phyloP scores from a whole-genome alignment of 306 rosid genomes.

The Psophocarpus tetragonolobus region DNA sequence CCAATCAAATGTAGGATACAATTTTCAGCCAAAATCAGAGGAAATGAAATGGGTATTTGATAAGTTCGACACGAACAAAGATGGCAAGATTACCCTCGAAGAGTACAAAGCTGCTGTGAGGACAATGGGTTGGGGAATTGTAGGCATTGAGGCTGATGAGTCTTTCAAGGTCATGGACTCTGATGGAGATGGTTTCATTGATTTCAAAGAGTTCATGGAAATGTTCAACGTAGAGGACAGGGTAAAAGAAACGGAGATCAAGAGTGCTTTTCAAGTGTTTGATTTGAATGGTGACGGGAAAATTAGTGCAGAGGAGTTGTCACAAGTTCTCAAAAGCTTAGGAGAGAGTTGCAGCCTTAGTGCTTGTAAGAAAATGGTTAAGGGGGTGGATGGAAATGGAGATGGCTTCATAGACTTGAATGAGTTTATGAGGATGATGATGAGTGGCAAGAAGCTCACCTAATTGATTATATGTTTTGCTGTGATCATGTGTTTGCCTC shows the following conservation, averaged over 20 bases:
- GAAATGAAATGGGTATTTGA: slow-evolving; percentile 65
- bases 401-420: slow-evolving; percentile 64
- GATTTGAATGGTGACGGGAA: slow-evolving; percentile 66
- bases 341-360: slow-evolving; percentile 54
- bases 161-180: slow-evolving; percentile 52
- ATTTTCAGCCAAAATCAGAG: slow-evolving; percentile 42
- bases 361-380: slow-evolving; percentile 60
- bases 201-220: slow-evolving; percentile 56
- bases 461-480: neutral
- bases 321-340: slow-evolving; percentile 47
- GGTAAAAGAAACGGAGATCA: slow-evolving; percentile 41
- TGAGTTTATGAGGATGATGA: slow-evolving; percentile 66
- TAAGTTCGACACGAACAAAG: slow-evolving; percentile 63
- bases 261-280: slow-evolving; percentile 57
- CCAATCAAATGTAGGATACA: slow-evolving; percentile 10
- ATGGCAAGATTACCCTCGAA: slow-evolving; percentile 59
- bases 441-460: slow-evolving; percentile 32
- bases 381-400: slow-evolving; percentile 56
- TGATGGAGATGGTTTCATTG: slow-evolving; percentile 70
- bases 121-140: slow-evolving; percentile 38
- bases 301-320: slow-evolving; percentile 66
- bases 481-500: neutral
- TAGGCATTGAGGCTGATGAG: slow-evolving; percentile 51
- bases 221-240: slow-evolving; percentile 44
- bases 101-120: slow-evolving; percentile 59